A percentile compares a stretch with the other conserved stretches of the same genome.
These are phyloP conservation scores for Aquilaria sinensis DNA, from an alignment of 345 rosid species.

Conservation along the genomic window DNA sequence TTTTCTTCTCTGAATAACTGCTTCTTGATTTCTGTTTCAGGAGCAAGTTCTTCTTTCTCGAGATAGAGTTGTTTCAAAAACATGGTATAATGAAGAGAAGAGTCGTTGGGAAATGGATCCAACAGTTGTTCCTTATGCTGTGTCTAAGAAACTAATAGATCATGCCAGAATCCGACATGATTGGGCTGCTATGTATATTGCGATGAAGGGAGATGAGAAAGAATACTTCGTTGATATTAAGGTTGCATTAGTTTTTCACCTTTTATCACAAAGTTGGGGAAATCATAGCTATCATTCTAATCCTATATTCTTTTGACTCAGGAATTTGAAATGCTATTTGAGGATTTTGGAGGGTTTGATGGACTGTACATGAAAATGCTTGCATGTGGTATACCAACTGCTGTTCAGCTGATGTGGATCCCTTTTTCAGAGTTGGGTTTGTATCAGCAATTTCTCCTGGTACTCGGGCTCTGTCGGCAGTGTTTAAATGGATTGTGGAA, in stretches of 20 bases:
- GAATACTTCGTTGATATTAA: constrained; percentile 67
- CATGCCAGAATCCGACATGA: constrained; percentile 89
- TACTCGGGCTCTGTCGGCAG: constrained; percentile 40
- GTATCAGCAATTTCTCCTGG: constrained; percentile 66
- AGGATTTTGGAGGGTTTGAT: constrained; percentile 92
- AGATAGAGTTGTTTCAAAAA: constrained; percentile 81
- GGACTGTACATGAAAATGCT: constrained; percentile 90
- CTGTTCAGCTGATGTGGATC: constrained; percentile 90
- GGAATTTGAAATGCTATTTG: constrained; percentile 83
- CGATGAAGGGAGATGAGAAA: constrained; percentile 78
- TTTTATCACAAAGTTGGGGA: constrained; percentile 7
- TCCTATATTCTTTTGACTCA: constrained; percentile 28
- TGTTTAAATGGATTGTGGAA: constrained; percentile 56
- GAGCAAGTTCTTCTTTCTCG: constrained; percentile 81
- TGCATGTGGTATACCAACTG: constrained; percentile 71
- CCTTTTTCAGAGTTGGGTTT: constrained; percentile 83
- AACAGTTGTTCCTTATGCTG: constrained; percentile 80
- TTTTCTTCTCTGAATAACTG: constrained; percentile 9
- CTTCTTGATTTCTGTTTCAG: constrained; percentile 31
- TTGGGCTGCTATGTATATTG: constrained; percentile 79
- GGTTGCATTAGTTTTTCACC: constrained; percentile 35
- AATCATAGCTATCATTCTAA: constrained; percentile 17
- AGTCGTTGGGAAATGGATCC: constrained; percentile 89
- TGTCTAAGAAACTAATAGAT: constrained; percentile 71
- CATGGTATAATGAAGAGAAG: constrained; percentile 81